These are phyloP conservation scores for Chaetomiaceae sp. DNA, from an alignment of 2,329 filamentous ascomycete species.

Conservation along the genomic window DNA sequence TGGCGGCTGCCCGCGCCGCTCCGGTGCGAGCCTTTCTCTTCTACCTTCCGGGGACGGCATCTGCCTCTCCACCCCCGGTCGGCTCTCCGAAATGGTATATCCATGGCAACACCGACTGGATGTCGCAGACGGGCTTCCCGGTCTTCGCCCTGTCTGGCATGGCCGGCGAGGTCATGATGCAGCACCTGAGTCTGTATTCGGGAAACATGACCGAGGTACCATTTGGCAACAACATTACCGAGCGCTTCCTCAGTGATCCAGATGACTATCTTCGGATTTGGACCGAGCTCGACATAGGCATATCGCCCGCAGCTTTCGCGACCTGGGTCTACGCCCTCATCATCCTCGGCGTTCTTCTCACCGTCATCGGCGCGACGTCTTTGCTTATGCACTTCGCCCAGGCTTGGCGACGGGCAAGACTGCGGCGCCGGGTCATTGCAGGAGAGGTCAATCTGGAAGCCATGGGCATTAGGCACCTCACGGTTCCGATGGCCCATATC, in stretches of 20 bases:
- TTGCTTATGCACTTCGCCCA: constrained; percentile 74
- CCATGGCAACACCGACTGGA: constrained; percentile 67
- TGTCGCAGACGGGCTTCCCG: constrained; percentile 64
- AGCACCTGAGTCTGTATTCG: constrained; percentile 70
- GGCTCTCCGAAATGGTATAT: constrained; percentile 67
- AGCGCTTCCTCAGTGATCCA: constrained; percentile 51
- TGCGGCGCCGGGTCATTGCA: constrained; percentile 65
- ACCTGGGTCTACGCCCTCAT: constrained; percentile 77
- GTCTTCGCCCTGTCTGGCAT: constrained; percentile 75
- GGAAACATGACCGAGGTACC: constrained; percentile 64
- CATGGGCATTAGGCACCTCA: constrained; percentile 77
- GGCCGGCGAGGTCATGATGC: constrained; percentile 64
- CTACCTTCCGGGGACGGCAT: constrained; percentile 54
- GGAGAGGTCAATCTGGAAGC: constrained; percentile 85
- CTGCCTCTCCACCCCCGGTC: constrained; percentile 59
- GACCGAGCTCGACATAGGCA: constrained; percentile 49
- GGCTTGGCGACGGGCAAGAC: constrained; percentile 59
- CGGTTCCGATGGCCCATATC: constrained; percentile 67
- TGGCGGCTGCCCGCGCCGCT: constrained; percentile 56
- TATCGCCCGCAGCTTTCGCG: constrained; percentile 54
- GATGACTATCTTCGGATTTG: constrained; percentile 58
- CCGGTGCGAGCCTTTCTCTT: constrained; percentile 61
- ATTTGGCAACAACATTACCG: constrained; percentile 52
- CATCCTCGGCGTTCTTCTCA: constrained; percentile 66
- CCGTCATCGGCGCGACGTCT: constrained; percentile 64